phyloP scores from a whole-genome alignment of 1,284 basidiomycete species.

The Agaricales sp. region DNA sequence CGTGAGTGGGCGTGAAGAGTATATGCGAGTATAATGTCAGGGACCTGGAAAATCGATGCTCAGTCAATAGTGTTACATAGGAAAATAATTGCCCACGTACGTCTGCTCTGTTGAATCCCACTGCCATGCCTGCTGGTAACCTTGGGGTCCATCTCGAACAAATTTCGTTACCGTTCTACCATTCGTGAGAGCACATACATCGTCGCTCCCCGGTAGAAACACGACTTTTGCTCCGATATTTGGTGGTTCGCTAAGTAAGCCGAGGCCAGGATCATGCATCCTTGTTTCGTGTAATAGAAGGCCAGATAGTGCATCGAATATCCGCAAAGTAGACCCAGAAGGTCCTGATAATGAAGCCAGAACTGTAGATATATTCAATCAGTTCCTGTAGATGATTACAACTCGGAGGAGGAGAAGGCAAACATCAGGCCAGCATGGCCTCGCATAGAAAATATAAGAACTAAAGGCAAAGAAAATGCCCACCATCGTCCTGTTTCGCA shows the following conservation, averaged over 20 bases:
- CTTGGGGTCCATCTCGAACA: slow-evolving; percentile 33
- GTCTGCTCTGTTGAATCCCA: slow-evolving; percentile 56
- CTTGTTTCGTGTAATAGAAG: slow-evolving; percentile 58
- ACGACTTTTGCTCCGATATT: slow-evolving; percentile 32
- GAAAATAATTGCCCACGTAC: slow-evolving; percentile 27
- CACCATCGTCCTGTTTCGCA: slow-evolving; percentile 51
- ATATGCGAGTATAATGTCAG: slow-evolving; percentile 57
- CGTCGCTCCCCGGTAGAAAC: slow-evolving; percentile 24
- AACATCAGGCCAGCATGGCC: background rate
- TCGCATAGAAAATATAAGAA: too few species aligned
- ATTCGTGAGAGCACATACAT: slow-evolving; percentile 48
- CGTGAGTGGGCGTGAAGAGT: slow-evolving; percentile 34
- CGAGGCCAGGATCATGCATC: slow-evolving; percentile 38
- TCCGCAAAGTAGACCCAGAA: slow-evolving; percentile 60
- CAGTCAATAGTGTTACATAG: background rate
- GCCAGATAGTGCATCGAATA: slow-evolving; percentile 61
- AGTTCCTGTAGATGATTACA: background rate
- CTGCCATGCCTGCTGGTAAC: slow-evolving; percentile 30
- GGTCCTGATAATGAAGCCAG: slow-evolving; percentile 70
- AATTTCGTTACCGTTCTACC: slow-evolving; percentile 45
- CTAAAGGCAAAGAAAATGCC: too few species aligned
- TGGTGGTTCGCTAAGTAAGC: slow-evolving; percentile 39
- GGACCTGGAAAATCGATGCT: slow-evolving; percentile 29
- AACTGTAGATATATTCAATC: slow-evolving; percentile 29
- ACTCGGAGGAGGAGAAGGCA: slow-evolving; percentile 5